Evolutionary conservation across 768 basidiomycete genomes (phyloP).

Genomic region (Boletus insuetus): DNA sequence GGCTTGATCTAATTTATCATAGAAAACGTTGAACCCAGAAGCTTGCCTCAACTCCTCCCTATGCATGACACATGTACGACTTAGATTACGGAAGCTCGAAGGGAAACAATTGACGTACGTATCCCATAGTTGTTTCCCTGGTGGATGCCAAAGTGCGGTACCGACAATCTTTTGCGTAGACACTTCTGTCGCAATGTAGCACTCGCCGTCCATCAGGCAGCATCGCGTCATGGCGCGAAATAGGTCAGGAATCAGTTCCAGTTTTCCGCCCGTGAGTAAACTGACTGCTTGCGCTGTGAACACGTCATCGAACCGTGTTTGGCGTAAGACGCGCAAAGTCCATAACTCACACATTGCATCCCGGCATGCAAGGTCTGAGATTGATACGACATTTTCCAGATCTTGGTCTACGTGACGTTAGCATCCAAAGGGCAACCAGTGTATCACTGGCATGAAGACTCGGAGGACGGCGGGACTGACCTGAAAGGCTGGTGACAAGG

Average conservation of each 20-base stretch:
- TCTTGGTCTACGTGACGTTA: neutral
- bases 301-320: too few relatives aligned
- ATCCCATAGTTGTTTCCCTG: neutral
- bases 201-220: constrained; percentile 5
- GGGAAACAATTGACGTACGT: neutral
- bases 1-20: neutral
- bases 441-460: neutral
- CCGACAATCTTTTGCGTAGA: constrained; percentile 2
- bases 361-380: neutral
- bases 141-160: constrained; percentile 3
- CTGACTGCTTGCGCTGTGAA: neutral
- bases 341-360: neutral
- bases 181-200: constrained; percentile 1
- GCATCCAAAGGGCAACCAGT: too few relatives aligned
- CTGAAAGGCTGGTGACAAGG: neutral
- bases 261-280: constrained; percentile 1
- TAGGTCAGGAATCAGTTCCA: constrained; percentile 2
- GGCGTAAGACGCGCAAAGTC: too few relatives aligned
- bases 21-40: neutral
- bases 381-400: neutral
- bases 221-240: neutral
- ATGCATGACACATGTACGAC: too few relatives aligned
- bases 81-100: too few relatives aligned
- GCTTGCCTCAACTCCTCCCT: neutral
- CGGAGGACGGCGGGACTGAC: neutral